Conservation (phyloP, 164 flowering plant species). For the Dillenia suffruticosa region DNA sequence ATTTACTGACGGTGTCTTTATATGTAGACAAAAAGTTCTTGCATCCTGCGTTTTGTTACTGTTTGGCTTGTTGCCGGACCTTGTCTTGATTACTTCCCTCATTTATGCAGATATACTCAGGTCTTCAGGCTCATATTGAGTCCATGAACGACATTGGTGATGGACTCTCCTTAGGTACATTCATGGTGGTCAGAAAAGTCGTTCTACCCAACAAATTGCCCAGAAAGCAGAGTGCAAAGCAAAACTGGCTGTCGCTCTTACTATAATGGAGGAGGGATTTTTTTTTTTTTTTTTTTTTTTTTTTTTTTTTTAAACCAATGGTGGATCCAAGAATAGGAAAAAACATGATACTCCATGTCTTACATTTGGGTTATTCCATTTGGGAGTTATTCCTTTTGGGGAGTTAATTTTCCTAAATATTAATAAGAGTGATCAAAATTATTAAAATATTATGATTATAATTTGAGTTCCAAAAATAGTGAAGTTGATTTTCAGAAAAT, state of each 20-base stretch:
- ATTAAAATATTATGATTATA: too few relatives aligned
- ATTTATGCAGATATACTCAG: conserved; percentile 58
- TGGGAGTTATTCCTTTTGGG: conserved; percentile 55
- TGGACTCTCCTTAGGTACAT: conserved; percentile 77
- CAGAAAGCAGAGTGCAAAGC: conserved; percentile 93
- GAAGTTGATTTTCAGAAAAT: too few relatives aligned
- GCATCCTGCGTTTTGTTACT: too few relatives aligned
- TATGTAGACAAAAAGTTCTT: too few relatives aligned
- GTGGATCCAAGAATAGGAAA: conserved; percentile 89
- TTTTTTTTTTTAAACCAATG: too few relatives aligned
- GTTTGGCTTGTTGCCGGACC: too few relatives aligned
- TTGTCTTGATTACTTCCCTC: not conserved
- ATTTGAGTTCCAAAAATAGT: too few relatives aligned
- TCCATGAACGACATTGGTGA: conserved; percentile 39
- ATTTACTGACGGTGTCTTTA: too few relatives aligned
- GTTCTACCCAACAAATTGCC: conserved; percentile 62
- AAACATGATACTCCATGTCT: conserved; percentile 52
- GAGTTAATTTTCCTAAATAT: too few relatives aligned
- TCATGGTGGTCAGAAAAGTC: conserved; percentile 68
- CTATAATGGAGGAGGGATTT: conserved; percentile 97
- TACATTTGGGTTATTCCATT: conserved; percentile 79
- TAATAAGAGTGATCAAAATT: too few relatives aligned
- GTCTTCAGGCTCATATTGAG: conserved; percentile 79
- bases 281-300: too few relatives aligned
- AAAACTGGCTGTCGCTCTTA: conserved; percentile 82